A percentile compares a stretch with the other conserved stretches of the same genome.
phyloP scores from a whole-genome alignment of 192 early-diverging fungal species.

The Thoreauomyces humboldtii region DNA sequence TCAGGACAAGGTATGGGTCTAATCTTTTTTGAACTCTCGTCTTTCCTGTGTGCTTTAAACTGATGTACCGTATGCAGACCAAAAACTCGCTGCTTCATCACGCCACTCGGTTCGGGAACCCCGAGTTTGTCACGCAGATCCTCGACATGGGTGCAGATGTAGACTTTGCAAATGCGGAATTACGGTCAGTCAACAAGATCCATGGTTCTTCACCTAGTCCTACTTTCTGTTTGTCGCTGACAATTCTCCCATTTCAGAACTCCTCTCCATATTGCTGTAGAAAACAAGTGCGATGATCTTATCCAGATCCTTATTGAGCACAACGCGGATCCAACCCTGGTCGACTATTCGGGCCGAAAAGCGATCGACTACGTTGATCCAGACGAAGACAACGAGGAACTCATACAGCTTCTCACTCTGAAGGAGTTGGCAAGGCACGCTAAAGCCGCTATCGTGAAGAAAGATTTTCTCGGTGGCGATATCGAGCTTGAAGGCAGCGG shows the following conservation, averaged over 20 bases:
- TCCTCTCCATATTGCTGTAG: conserved; percentile 33
- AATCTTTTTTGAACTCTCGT: neutral
- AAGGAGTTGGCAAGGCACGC: conserved; percentile 23
- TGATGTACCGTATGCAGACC: conserved; percentile 16
- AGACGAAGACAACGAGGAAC: conserved; percentile 17
- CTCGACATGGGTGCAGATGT: conserved; percentile 5
- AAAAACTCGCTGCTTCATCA: conserved; percentile 35
- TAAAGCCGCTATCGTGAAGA: conserved; percentile 12
- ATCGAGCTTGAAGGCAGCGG: no score
- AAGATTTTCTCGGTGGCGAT: conserved; percentile 19
- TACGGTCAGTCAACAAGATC: conserved; percentile 7
- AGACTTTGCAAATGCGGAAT: conserved; percentile 6
- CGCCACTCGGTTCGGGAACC: conserved; percentile 27
- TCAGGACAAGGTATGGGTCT: conserved; percentile 35
- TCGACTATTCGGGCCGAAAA: conserved; percentile 23
- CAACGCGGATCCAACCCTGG: conserved; percentile 27
- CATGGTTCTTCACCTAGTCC: no score
- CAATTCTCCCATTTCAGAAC: conserved; percentile 22
- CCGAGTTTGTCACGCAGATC: conserved; percentile 12
- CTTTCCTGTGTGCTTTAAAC: neutral
- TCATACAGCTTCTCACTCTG: conserved; percentile 28
- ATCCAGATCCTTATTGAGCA: conserved; percentile 22
- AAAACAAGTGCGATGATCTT: neutral
- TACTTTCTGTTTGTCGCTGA: no score
- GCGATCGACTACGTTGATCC: conserved; percentile 14